These are phyloP conservation scores for Madurella mycetomatis DNA, from an alignment of 2,329 filamentous ascomycete species.

Conservation along the genomic window DNA sequence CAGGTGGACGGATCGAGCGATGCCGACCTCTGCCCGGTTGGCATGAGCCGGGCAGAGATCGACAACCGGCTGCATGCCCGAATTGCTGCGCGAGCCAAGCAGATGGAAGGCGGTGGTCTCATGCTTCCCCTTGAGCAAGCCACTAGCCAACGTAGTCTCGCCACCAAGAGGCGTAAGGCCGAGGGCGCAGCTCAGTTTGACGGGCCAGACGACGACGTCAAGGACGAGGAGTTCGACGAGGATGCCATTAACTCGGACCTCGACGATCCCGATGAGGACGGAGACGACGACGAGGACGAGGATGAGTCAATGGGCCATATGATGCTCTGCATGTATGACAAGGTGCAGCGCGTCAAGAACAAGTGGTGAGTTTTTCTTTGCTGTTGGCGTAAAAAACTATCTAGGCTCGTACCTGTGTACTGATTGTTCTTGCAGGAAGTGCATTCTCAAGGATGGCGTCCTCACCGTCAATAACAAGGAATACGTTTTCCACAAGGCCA, in stretches of 20 bases:
- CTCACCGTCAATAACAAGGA: constrained; percentile 91
- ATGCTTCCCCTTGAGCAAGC: constrained; percentile 67
- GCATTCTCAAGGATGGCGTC: constrained; percentile 93
- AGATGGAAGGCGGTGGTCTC: constrained; percentile 69
- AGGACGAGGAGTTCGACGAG: constrained; percentile 67
- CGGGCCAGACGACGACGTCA: constrained; percentile 55
- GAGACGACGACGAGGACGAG: constrained; percentile 79
- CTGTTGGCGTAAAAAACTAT: not conserved
- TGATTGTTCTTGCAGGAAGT: constrained; percentile 65
- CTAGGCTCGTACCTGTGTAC: not conserved
- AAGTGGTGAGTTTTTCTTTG: constrained; percentile 62
- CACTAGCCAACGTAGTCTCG: constrained; percentile 35
- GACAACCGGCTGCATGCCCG: constrained; percentile 66
- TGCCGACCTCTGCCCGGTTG: constrained; percentile 51
- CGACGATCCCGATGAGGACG: constrained; percentile 85
- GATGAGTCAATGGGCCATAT: constrained; percentile 81
- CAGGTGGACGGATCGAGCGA: constrained; percentile 75
- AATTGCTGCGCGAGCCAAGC: constrained; percentile 60
- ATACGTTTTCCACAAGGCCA: constrained; percentile 97
- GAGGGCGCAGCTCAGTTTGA: constrained; percentile 50
- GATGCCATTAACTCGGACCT: constrained; percentile 98
- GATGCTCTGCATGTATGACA: constrained; percentile 99
- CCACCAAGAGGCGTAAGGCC: constrained; percentile 14
- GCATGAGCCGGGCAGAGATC: constrained; percentile 58
- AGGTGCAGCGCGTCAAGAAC: constrained; percentile 98